Conservation (phyloP, 2,329 filamentous ascomycete genomes). For the Paradendryphiella salina region DNA sequence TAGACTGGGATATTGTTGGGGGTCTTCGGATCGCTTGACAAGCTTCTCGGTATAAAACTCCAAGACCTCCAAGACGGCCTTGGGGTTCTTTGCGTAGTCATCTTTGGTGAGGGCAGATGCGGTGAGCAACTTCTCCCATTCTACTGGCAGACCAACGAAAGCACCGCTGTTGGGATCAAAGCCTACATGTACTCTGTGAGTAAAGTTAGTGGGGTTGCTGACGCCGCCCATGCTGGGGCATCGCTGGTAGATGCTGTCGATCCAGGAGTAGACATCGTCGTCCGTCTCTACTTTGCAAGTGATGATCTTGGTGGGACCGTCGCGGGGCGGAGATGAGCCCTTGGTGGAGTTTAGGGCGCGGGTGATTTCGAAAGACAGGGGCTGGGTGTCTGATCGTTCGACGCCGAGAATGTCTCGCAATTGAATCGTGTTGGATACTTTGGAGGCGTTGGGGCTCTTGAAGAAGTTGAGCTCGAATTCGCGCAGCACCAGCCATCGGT, state of each 20-base stretch:
- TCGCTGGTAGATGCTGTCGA: constrained; percentile 94
- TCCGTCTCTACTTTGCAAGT: constrained; percentile 94
- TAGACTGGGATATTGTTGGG: constrained; percentile 67
- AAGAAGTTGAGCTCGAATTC: constrained; percentile 94
- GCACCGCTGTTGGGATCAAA: constrained; percentile 95
- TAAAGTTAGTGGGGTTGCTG: constrained; percentile 98
- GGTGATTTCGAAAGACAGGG: constrained; percentile 93
- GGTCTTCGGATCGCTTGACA: constrained; percentile 73
- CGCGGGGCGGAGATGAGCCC: constrained; percentile 71
- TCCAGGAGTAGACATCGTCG: constrained; percentile 98
- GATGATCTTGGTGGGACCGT: constrained; percentile 78
- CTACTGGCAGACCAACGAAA: constrained; percentile 89
- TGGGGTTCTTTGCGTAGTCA: constrained; percentile 94
- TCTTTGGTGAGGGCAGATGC: constrained; percentile 97
- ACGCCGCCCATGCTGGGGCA: constrained; percentile 98
- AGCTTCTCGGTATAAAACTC: constrained; percentile 83
- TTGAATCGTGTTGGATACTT: constrained; percentile 81
- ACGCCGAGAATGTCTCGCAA: constrained; percentile 89
- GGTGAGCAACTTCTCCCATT: constrained; percentile 96
- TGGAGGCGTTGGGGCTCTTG: constrained; percentile 80
- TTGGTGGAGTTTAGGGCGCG: constrained; percentile 63
- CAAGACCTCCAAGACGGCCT: constrained; percentile 70
- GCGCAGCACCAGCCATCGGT: constrained; percentile 87
- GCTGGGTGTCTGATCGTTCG: constrained; percentile 85
- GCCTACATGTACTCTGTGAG: constrained; percentile 93